phyloP scores from a whole-genome alignment of 202 grass and related monocot species.

The Schoenoplectus tabernaemontani region DNA sequence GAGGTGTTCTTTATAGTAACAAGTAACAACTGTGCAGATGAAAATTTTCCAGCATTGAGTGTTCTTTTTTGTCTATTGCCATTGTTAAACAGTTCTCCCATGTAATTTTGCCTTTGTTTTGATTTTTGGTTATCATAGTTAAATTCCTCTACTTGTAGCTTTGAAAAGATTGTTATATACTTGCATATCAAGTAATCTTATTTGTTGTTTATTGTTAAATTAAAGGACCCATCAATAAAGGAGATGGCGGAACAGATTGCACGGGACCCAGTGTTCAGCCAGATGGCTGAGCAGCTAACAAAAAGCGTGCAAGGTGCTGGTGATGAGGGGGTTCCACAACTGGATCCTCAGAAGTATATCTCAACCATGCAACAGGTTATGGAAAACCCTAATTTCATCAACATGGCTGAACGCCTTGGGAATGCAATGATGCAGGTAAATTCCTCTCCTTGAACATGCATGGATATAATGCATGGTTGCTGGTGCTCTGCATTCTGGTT shows the following conservation, averaged over 20 bases:
- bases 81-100: neutral
- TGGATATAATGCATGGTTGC: neutral
- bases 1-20: neutral
- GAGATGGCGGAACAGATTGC: conserved; percentile 96
- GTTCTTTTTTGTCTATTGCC: neutral
- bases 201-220: neutral
- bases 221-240: conserved; percentile 86
- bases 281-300: conserved; percentile 88
- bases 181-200: conserved; percentile 10
- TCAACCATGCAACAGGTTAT: conserved; percentile 94
- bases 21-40: neutral
- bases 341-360: conserved; percentile 76
- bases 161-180: neutral
- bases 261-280: conserved; percentile 65
- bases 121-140: neutral
- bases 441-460: neutral
- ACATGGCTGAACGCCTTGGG: conserved; percentile 80
- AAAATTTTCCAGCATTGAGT: neutral
- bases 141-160: neutral
- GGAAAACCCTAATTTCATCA: conserved; percentile 85
- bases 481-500: neutral
- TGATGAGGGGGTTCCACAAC: conserved; percentile 50
- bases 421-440: conserved; percentile 82
- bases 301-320: conserved; percentile 52
- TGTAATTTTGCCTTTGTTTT: neutral